Base-by-base conservation (phyloP, 2,329 filamentous ascomycete genomes). In the Colletotrichum shisoi region DNA sequence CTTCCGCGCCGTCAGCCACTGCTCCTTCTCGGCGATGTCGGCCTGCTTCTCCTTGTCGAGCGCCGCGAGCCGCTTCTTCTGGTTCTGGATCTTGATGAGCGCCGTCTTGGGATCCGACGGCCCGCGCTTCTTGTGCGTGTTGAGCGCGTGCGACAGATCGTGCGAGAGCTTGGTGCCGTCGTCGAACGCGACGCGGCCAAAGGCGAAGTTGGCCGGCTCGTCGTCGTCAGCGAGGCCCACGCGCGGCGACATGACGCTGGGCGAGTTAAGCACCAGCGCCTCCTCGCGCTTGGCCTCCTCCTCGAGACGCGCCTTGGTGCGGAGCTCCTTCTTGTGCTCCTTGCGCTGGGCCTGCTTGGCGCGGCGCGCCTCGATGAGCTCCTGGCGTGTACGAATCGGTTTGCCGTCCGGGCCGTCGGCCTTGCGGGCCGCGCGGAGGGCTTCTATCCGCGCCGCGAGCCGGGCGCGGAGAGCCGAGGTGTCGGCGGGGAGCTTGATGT, bases 21-120 rank as follows among this genome's bases (percentile, higher is more conserved):
- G 83, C 74, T 99, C 94, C 82, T 98, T 98, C 79, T 97, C 92
- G 68, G 93, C 89, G 51, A 98, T 90, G 67, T 96, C 92, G 69
- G 89, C 89, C 63, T 91, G 90, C 81, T 97, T 96, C 71, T 88
- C 86, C 1, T 90, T 87, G 72, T 94, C 91, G 74, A 97, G 86
- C 34, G 82, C 85, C 51, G 89, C 85, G 37, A 98, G 81, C 34
- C 93, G 90, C 73, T 90, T 88, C 80, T 94, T 91, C 79, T 97
- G 94, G 74, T 92, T 91, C 79, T 97, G 90, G 1, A 92, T 88
- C 59, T 91, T 92, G 72, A 91, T 85, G n/a, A 99, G 87, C 7
- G 94, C 93, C 1, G 92, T 92, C 75, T 92, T 92, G 53, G 92
- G 84, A 77, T 99, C 95, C 64, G 89, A 90, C 1, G 93, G 91